Base-by-base conservation (phyloP, 2,329 filamentous ascomycete genomes). In the Fusarium duplospermum region DNA sequence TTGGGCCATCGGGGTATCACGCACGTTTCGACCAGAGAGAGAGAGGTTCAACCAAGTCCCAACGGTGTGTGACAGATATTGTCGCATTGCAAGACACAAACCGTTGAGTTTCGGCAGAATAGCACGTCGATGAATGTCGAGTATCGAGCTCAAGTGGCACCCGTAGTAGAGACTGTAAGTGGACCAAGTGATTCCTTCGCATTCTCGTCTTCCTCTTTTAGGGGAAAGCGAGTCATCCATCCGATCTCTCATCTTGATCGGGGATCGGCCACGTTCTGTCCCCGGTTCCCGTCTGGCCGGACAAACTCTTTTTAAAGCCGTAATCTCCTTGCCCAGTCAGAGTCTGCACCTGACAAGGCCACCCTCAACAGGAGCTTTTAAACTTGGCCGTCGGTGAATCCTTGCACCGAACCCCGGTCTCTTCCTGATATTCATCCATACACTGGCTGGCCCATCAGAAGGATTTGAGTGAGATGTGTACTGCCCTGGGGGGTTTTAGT, bases 121-220 rank as follows among this genome's bases (percentile, higher is more conserved):
- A 62, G 64, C 73, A 72, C 60, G 60, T 74, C 73, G 63, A 76
- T 70, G 63, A 74, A 66, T 71, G 62, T 74, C 73, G 68, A 70
- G 65, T 69, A 74, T 70, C 61, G 61, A 61, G 33, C 47, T 22
- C 13, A 18, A 24, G 69, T 69, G 29, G 52, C 57, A 71, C 64
- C 60, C 5, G n/a, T n/a, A n/a, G 47, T 22, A 50, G 45, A 42
- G 27, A n/a, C 14, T 27, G 45, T 54, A 58, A 45, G 62, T 56
- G 60, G 31, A 64, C 58, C 40, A 24, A 24, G 40, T n/a, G 33
- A 40, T 62, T 36, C 22, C 60, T 67, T 54, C 33, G 45, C 45
- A 38, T 52, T 29, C 24, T 52, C 24, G 27, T 20, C 11, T 52
- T 52, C 45, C 47, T 31, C 27, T 31, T 52, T 52, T 52, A 52